Conservation (phyloP, 305 asterid species). For the Fraxinus latifolia region DNA sequence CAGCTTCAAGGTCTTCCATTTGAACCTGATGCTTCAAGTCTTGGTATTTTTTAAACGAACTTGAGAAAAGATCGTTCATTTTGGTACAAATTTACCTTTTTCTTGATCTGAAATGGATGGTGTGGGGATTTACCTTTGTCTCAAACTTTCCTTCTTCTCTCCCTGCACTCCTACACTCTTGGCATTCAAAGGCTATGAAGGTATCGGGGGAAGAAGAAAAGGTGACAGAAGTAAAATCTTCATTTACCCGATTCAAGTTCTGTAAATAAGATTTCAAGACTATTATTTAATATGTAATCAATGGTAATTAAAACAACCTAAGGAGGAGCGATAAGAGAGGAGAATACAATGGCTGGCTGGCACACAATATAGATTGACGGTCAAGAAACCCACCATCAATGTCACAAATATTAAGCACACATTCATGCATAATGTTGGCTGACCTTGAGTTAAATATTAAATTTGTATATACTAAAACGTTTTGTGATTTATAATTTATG, state of each 20-base stretch:
- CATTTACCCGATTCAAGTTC: constrained; percentile 25
- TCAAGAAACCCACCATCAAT: not conserved
- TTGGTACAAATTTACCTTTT: constrained; percentile 13
- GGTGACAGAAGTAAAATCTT: constrained; percentile 50
- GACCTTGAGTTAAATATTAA: not conserved
- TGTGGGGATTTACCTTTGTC: constrained; percentile 24
- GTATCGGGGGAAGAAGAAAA: constrained; percentile 57
- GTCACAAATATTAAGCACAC: not conserved
- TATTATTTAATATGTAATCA: constrained; percentile 23
- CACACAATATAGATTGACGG: not conserved
- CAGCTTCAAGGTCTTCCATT: constrained; percentile 58
- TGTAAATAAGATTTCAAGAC: constrained; percentile 19
- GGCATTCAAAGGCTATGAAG: constrained; percentile 26
- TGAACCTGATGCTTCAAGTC: constrained; percentile 40
- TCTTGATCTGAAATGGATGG: not conserved
- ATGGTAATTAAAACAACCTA: constrained; percentile 23
- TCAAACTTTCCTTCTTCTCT: constrained; percentile 50
- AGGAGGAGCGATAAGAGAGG: constrained; percentile 37
- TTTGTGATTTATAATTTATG: not conserved
- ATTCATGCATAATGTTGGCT: not conserved
- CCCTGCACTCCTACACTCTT: constrained; percentile 25
- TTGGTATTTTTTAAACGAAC: constrained; percentile 58
- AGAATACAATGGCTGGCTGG: constrained; percentile 9
- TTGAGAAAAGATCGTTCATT: constrained; percentile 87
- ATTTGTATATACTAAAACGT: not conserved